Evolutionary conservation across 139 green algal species (phyloP).

Genomic region (Micromonas pusilla): DNA sequence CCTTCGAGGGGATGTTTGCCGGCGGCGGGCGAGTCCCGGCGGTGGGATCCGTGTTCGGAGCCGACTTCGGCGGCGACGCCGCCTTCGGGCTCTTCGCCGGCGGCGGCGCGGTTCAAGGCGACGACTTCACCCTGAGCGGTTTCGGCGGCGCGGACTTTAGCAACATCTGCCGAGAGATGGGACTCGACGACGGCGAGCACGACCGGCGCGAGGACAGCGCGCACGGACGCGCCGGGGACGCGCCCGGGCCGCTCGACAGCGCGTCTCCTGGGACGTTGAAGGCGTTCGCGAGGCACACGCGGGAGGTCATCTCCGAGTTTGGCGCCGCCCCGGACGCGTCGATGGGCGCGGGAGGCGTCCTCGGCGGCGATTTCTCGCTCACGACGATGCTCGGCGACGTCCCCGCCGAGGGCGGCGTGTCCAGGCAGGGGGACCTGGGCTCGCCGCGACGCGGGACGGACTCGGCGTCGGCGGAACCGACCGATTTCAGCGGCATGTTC

Average conservation of each 20-base stretch:
- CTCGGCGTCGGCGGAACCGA: too few species aligned
- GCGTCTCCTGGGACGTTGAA: background rate
- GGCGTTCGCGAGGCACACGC: background rate
- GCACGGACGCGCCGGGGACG: too few species aligned
- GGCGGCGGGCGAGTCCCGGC: too few species aligned
- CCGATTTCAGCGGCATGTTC: too few species aligned
- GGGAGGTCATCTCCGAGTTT: background rate
- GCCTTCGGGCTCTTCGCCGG: background rate
- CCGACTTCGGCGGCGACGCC: too few species aligned
- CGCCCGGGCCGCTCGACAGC: background rate
- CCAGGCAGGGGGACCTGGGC: too few species aligned
- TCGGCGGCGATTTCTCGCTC: background rate
- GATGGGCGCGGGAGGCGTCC: background rate
- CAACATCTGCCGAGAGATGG: constrained; percentile 2
- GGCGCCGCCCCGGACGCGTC: background rate
- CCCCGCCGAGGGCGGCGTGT: too few species aligned
- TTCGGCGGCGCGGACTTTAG: background rate
- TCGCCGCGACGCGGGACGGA: too few species aligned
- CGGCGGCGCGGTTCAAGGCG: background rate
- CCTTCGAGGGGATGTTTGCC: background rate
- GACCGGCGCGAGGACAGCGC: too few species aligned
- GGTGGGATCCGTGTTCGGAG: background rate
- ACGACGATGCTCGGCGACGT: background rate
- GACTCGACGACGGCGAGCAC: background rate
- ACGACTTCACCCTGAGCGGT: background rate